Evolutionary conservation across 345 rosid species (phyloP).

Genomic region (Hevea brasiliensis): DNA sequence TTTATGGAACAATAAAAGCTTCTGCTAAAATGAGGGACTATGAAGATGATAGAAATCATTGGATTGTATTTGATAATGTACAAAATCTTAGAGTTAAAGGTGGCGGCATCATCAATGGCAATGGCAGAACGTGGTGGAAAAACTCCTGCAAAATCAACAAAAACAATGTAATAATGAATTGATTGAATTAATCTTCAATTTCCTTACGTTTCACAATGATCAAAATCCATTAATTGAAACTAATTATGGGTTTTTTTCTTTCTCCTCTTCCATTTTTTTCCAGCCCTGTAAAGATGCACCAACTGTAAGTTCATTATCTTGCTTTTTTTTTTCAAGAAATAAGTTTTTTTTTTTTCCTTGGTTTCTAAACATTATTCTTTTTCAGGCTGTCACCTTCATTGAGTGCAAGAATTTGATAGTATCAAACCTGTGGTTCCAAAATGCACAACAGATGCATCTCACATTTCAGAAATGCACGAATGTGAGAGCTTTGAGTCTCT

Average conservation of each 20-base stretch:
- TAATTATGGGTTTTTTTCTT: slow-evolving; percentile 4
- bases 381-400: slow-evolving; percentile 73
- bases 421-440: slow-evolving; percentile 53
- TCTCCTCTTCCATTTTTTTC: slow-evolving; percentile 9
- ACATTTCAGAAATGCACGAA: slow-evolving; percentile 51
- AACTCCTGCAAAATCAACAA: slow-evolving; percentile 83
- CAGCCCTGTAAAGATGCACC: slow-evolving; percentile 89
- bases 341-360: too few species aligned
- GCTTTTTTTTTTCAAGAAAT: not conserved
- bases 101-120: slow-evolving; percentile 85
- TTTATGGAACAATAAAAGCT: slow-evolving; percentile 72
- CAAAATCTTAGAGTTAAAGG: slow-evolving; percentile 63
- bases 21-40: slow-evolving; percentile 51
- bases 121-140: slow-evolving; percentile 81
- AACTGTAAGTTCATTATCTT: slow-evolving; percentile 51
- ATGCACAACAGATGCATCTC: slow-evolving; percentile 85
- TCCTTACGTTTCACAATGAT: not conserved
- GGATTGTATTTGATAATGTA: slow-evolving; percentile 61
- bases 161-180: slow-evolving; percentile 50
- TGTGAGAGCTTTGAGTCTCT: slow-evolving; percentile 52
- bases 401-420: slow-evolving; percentile 62
- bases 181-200: not conserved
- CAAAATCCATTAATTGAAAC: not conserved
- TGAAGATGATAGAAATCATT: slow-evolving; percentile 38
- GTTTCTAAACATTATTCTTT: not conserved